These are phyloP conservation scores for Adansonia gregorii DNA, from an alignment of 441 rosid genomes.

Conservation along the genomic window DNA sequence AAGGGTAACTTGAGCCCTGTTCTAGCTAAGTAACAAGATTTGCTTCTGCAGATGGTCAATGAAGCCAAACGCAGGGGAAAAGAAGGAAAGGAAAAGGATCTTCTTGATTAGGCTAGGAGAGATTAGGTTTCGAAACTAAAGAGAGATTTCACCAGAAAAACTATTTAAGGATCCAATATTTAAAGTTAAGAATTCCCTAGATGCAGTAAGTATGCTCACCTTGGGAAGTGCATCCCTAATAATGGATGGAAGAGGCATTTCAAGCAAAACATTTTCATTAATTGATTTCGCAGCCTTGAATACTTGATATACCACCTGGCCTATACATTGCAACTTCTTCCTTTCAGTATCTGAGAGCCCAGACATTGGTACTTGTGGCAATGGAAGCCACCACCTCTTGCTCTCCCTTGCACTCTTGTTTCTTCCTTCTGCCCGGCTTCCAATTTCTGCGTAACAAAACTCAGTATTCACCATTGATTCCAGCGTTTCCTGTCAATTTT, in stretches of 20 bases:
- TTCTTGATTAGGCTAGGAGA: not conserved
- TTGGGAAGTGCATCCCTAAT: conserved; percentile 81
- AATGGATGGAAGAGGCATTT: conserved; percentile 77
- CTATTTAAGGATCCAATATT: conserved; percentile 11
- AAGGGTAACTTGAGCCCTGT: not conserved
- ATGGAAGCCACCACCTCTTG: conserved; percentile 97
- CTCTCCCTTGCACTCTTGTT: conserved; percentile 68
- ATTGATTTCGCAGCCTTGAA: conserved; percentile 96
- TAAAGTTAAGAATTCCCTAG: not conserved
- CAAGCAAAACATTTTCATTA: conserved; percentile 77
- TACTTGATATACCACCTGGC: conserved; percentile 77
- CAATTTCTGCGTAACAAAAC: conserved; percentile 87
- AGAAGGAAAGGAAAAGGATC: not conserved
- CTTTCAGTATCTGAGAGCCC: conserved; percentile 82
- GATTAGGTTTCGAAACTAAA: not conserved
- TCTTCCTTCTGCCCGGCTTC: conserved; percentile 81
- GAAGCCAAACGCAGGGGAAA: not conserved
- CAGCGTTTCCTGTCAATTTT: conserved; percentile 64
- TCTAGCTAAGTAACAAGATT: conserved; percentile 9
- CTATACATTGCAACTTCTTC: conserved; percentile 61
- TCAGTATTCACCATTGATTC: conserved; percentile 89
- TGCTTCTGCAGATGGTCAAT: not conserved
- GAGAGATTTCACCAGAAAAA: not conserved
- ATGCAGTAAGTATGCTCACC: conserved; percentile 46
- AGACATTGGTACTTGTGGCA: conserved; percentile 78